phyloP scores from a whole-genome alignment of 768 basidiomycete species.

The Serendipita indica region DNA sequence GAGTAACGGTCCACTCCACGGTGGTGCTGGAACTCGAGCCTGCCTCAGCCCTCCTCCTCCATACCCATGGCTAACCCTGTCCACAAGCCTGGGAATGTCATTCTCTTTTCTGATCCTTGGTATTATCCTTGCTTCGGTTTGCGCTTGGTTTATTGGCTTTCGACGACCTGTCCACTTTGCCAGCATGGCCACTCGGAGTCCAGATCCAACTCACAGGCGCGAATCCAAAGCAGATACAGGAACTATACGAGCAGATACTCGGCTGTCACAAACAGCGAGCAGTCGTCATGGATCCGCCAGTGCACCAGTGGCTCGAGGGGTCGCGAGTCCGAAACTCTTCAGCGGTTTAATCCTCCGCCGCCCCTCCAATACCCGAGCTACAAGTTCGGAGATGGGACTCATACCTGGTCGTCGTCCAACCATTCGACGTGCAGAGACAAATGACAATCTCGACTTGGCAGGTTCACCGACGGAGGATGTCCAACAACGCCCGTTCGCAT shows the following conservation, averaged over 20 bases:
- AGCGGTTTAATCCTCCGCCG: background rate
- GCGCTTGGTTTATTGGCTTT: background rate
- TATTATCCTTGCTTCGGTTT: background rate
- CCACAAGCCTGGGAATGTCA: constrained; percentile 1
- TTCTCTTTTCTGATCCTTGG: constrained; percentile 1
- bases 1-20: constrained; percentile 45
- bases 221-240: background rate
- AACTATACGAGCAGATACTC: background rate
- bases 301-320: background rate
- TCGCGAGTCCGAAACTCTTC: background rate
- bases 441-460: background rate
- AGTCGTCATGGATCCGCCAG: background rate
- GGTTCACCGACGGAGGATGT: background rate
- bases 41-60: constrained; percentile 10
- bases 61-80: background rate
- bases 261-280: background rate
- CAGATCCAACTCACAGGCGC: background rate
- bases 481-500: background rate
- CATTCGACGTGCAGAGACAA: background rate
- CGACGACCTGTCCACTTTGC: background rate
- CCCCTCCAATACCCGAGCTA: background rate
- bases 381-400: constrained; percentile 6
- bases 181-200: no score
- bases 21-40: constrained; percentile 17
- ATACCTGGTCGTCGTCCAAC: background rate